A percentile compares a stretch with the other conserved stretches of the same genome.
Evolutionary conservation across 768 basidiomycete genomes (phyloP).

Genomic region (Termitomyces sp.): DNA sequence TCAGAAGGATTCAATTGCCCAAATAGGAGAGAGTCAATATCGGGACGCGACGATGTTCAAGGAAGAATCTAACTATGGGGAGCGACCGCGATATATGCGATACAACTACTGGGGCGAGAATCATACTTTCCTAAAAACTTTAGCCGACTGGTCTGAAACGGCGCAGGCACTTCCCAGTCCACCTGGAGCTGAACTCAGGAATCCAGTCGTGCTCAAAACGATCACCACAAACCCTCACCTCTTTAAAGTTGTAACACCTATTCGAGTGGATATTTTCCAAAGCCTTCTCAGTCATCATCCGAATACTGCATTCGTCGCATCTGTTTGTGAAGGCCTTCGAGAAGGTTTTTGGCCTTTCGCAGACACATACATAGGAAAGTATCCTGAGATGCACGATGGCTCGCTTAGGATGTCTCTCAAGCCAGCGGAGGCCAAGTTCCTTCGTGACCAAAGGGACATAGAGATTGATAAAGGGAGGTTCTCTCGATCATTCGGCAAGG

Average conservation of each 20-base stretch:
- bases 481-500: background rate
- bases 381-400: background rate
- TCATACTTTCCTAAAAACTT: background rate
- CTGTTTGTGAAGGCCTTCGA: constrained; percentile 3
- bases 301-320: background rate
- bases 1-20: too few relatives aligned
- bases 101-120: background rate
- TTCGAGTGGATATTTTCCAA: background rate
- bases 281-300: background rate
- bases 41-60: background rate
- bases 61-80: background rate
- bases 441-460: constrained; percentile 1
- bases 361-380: background rate
- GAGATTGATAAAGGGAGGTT: constrained; percentile 1
- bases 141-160: background rate
- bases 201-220: background rate
- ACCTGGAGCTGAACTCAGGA: background rate
- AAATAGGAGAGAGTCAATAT: background rate
- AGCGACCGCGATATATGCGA: background rate
- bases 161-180: background rate
- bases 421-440: background rate
- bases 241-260: constrained; percentile 1
- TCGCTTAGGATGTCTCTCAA: background rate
- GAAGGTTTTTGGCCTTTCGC: constrained; percentile 5
- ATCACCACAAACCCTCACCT: background rate